Evolutionary conservation across 176 grass and related monocot species (phyloP).

Genomic region (Triticum turgidum): DNA sequence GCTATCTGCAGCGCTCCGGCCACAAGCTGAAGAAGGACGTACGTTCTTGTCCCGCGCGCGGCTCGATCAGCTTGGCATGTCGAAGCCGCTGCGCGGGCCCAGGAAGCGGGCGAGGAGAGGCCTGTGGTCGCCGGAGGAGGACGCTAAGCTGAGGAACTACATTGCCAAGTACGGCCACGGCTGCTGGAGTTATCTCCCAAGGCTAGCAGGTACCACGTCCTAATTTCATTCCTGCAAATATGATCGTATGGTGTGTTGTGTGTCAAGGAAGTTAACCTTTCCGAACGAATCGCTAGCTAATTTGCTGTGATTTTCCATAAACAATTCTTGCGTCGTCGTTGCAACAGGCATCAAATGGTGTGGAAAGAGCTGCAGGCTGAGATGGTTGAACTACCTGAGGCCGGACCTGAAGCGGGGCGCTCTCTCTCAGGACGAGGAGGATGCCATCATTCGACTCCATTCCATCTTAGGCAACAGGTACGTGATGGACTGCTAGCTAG

Average conservation of each 20-base stretch:
- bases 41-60: too few species aligned
- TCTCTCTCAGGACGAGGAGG: conserved; percentile 73
- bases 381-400: conserved; percentile 81
- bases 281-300: too few species aligned
- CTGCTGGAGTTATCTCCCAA: conserved; percentile 75
- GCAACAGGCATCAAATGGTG: conserved; percentile 56
- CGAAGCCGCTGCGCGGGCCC: conserved; percentile 40
- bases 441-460: conserved; percentile 67
- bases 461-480: conserved; percentile 57
- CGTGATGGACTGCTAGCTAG: too few species aligned
- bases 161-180: conserved; percentile 72
- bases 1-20: too few species aligned
- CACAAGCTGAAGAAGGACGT: too few species aligned
- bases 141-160: conserved; percentile 67
- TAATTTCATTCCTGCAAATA: too few species aligned
- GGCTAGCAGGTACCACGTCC: conserved; percentile 43
- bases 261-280: too few species aligned
- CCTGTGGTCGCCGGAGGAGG: conserved; percentile 78
- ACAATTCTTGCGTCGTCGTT: too few species aligned
- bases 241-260: too few species aligned
- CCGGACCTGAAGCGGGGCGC: conserved; percentile 77
- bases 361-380: conserved; percentile 74
- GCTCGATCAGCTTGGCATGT: conserved; percentile 23
- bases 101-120: conserved; percentile 72
- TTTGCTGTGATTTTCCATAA: too few species aligned